These are phyloP conservation scores for Nasturtium officinale DNA, from an alignment of 345 rosid species.

Conservation along the genomic window DNA sequence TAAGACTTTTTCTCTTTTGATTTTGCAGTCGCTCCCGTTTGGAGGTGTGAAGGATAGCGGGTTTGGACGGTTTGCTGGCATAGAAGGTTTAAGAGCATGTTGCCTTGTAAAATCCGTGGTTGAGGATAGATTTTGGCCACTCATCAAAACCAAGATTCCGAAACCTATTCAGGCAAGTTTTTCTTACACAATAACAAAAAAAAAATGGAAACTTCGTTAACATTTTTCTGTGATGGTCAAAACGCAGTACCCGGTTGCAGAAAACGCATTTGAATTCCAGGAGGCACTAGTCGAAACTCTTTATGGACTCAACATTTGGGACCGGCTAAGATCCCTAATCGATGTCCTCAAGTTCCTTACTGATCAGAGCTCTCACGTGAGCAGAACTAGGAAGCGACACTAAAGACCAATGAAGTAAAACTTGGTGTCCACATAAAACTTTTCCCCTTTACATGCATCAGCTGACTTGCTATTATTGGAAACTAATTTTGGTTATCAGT, in stretches of 20 bases:
- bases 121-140: conserved; percentile 98
- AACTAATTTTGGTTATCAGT: conserved; percentile 23
- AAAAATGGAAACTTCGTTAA: neutral
- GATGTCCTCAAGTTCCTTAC: conserved; percentile 70
- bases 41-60: conserved; percentile 98
- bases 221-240: conserved; percentile 12
- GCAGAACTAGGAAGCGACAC: conserved; percentile 52
- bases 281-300: conserved; percentile 81
- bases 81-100: conserved; percentile 95
- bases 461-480: conserved; percentile 26
- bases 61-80: conserved; percentile 91
- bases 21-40: conserved; percentile 86
- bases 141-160: conserved; percentile 81
- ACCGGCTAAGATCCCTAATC: conserved; percentile 73
- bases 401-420: conserved; percentile 38
- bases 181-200: neutral
- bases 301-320: conserved; percentile 89
- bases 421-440: neutral
- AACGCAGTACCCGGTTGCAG: conserved; percentile 80
- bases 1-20: neutral
- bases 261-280: conserved; percentile 86
- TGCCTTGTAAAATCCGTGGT: conserved; percentile 94
- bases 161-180: conserved; percentile 84
- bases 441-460: conserved; percentile 13
- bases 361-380: conserved; percentile 56